Conservation (phyloP, 306 rosid species). For the Cucurbita pepo region DNA sequence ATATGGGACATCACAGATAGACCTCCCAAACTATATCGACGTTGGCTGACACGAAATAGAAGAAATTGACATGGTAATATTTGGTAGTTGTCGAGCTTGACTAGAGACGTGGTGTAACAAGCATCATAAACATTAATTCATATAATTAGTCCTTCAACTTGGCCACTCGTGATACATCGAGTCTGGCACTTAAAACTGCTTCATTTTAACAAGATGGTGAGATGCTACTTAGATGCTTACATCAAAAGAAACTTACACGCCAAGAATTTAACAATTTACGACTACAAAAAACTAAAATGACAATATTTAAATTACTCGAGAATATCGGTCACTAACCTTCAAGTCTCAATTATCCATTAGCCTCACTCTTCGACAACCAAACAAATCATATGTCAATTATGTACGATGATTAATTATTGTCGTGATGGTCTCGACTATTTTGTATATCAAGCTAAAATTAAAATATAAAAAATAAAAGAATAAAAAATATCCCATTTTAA, state of each 20-base stretch:
- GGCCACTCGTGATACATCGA: not conserved
- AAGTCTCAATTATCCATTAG: no score
- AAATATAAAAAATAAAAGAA: no score
- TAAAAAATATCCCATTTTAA: no score
- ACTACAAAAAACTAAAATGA: not conserved
- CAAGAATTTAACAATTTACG: no score
- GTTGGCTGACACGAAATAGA: slow-evolving; percentile 23
- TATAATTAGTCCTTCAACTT: not conserved
- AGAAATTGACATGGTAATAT: not conserved
- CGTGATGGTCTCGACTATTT: no score
- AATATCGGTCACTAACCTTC: no score
- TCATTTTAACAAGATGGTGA: not conserved
- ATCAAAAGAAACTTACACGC: not conserved
- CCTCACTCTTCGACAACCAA: no score
- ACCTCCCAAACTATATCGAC: slow-evolving; percentile 16
- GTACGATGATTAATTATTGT: no score
- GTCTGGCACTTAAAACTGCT: not conserved
- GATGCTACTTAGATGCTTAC: not conserved
- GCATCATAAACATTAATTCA: not conserved
- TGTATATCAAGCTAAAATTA: no score
- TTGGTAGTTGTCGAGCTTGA: not conserved
- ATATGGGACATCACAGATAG: not conserved
- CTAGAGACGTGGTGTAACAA: not conserved
- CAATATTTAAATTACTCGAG: no score
- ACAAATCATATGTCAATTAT: no score